These are phyloP conservation scores for Pistacia atlantica DNA, from an alignment of 345 rosid species.

Conservation along the genomic window DNA sequence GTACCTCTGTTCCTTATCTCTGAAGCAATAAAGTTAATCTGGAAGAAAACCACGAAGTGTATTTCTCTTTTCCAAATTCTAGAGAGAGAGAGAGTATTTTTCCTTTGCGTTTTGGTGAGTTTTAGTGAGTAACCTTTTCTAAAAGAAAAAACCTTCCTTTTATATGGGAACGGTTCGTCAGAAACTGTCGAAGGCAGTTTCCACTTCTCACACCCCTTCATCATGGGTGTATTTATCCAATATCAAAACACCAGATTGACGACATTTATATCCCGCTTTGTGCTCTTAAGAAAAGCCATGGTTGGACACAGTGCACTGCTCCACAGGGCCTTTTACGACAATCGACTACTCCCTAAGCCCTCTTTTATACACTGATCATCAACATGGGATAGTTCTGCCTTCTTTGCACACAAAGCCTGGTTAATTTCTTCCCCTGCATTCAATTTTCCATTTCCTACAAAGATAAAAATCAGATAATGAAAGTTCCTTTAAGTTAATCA, in stretches of 20 bases:
- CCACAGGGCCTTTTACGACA: constrained; percentile 70
- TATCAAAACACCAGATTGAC: not conserved
- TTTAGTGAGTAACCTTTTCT: no score
- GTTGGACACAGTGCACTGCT: constrained; percentile 87
- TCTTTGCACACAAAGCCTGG: constrained; percentile 64
- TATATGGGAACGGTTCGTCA: no score
- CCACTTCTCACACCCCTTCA: no score
- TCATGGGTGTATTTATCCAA: no score
- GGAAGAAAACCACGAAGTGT: no score
- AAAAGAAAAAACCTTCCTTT: no score
- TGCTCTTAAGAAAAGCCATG: constrained; percentile 68
- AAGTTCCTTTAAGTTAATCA: not conserved
- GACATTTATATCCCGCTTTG: constrained; percentile 45
- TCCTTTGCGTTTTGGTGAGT: no score
- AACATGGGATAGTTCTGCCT: constrained; percentile 55
- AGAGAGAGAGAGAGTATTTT: no score
- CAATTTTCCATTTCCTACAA: constrained; percentile 53
- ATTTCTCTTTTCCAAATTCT: no score
- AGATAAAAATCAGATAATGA: not conserved
- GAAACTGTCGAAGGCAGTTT: no score
- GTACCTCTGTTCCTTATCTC: no score
- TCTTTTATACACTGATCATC: constrained; percentile 53
- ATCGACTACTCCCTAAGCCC: constrained; percentile 50
- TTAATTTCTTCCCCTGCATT: constrained; percentile 77
- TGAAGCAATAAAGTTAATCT: no score